Evolutionary conservation across 1,284 basidiomycete genomes (phyloP).

Genomic region (Puccinia novopanici): DNA sequence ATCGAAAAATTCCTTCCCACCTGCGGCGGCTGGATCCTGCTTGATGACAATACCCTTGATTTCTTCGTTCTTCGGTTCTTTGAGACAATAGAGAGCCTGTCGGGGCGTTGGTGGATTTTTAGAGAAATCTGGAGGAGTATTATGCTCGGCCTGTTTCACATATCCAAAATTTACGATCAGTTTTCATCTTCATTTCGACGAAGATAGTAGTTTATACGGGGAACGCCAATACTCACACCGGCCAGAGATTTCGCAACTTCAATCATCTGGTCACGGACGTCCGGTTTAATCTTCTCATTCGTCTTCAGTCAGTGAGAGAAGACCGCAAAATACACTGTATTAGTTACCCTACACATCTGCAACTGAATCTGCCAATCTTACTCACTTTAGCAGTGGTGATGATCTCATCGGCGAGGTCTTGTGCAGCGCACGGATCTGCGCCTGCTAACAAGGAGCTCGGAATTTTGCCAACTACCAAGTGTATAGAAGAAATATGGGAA

Average conservation of each 20-base stretch:
- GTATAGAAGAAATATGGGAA: not conserved
- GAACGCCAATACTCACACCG: conserved; percentile 8
- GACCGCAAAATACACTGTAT: not conserved
- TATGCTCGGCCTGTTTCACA: conserved; percentile 12
- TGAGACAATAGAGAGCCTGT: conserved; percentile 1
- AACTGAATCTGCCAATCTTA: not conserved
- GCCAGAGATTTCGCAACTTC: not conserved
- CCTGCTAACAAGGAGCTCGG: not conserved
- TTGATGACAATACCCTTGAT: conserved; percentile 2
- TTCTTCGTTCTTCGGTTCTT: conserved; percentile 22
- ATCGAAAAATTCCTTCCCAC: conserved; percentile 16
- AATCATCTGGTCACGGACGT: not conserved
- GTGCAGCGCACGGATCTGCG: conserved; percentile 18
- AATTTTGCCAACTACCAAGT: conserved; percentile 3
- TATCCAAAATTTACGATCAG: not conserved
- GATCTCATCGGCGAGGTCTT: conserved; percentile 38
- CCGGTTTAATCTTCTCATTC: not conserved
- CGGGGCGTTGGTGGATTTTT: not conserved
- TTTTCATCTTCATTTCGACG: not conserved
- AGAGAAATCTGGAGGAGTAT: conserved; percentile 15
- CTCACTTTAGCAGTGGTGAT: conserved; percentile 18
- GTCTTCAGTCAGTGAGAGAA: not conserved
- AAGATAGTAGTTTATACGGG: not conserved
- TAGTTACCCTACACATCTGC: not conserved
- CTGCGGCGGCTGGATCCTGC: conserved; percentile 10